Evolutionary conservation across 1,284 basidiomycete species (phyloP).

Genomic region (Heimioporus retisporus): DNA sequence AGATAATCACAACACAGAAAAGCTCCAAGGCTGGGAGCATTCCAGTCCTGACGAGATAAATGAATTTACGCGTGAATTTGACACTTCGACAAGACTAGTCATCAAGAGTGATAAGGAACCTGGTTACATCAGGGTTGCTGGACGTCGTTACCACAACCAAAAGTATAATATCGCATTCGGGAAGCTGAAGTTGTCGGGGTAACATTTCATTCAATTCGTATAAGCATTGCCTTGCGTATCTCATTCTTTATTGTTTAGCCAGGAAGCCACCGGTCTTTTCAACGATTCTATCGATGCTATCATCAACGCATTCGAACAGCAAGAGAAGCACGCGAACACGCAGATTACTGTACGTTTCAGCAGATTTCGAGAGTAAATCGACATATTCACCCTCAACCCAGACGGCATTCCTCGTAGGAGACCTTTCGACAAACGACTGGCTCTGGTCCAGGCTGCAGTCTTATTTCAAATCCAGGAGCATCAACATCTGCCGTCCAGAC

Average conservation of each 20-base stretch:
- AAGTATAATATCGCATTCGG: constrained; percentile 9
- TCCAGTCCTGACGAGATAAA: constrained; percentile 21
- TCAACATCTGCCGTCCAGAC: constrained; percentile 25
- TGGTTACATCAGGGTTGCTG: too few species aligned
- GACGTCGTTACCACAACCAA: too few species aligned
- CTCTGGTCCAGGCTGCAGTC: constrained; percentile 47
- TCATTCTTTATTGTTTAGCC: constrained; percentile 39
- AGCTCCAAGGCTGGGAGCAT: constrained; percentile 38
- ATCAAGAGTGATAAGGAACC: constrained; percentile 5
- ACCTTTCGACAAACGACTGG: constrained; percentile 57
- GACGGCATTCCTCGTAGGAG: constrained; percentile 47
- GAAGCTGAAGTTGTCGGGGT: constrained; percentile 25
- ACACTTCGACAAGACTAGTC: constrained; percentile 14
- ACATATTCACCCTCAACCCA: background rate
- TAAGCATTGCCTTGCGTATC: constrained; percentile 26
- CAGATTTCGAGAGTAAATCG: constrained; percentile 1
- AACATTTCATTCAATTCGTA: background rate
- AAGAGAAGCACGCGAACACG: constrained; percentile 31
- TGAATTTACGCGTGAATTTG: constrained; percentile 21
- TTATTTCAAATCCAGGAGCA: constrained; percentile 30
- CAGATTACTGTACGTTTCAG: constrained; percentile 39
- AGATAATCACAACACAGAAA: constrained; percentile 26
- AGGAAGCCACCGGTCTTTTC: constrained; percentile 57
- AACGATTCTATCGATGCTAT: constrained; percentile 43
- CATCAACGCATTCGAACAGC: constrained; percentile 43